Base-by-base conservation (phyloP, 371 early-diverging fungal genomes). In the Saksenaea vasiformis region DNA sequence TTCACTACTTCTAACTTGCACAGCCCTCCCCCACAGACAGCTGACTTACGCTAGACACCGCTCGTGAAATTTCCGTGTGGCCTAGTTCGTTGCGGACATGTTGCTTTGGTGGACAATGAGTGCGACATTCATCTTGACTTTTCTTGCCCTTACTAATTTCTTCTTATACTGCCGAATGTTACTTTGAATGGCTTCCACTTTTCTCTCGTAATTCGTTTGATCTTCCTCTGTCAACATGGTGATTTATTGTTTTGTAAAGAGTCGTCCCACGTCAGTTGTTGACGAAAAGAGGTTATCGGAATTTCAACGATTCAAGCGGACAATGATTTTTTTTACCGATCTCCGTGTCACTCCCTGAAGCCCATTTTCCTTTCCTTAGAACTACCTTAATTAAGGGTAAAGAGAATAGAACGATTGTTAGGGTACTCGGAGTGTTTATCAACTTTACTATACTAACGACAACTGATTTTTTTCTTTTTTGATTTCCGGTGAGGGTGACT, bases 171-270 rank as follows among this genome's bases (percentile, higher is more conserved):
- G 41, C 1, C 41, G 35, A 65, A 65, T 65, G 56, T 59, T 65
- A 31, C 24, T 55, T 27, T 65, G 65, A 43, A 60, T 65, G 55
- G 15, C 35, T 5, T 35, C 54, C 5, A 65, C 39, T 28, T 44
- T 36, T 15, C n/a, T 39, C 34, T 65, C 65, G 43, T 65, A 65
- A 47, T 22, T 47, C 10, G 59, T 60, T 39, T 65, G 60, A 56
- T 65, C 65, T 43, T 59, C 44, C 41, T 19, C 58, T 37, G 28
- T 47, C 22, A 47, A 5, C 51, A 47, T 47, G 51, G 10, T 22
- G 26, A 47, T n/a, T 19, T 57, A 35, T 57, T 37, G 27, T 56
- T 56, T 57, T 54, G 54, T 19, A 54, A 47, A n/a, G 22, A 22
- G 51, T 10, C 8, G n/a, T n/a, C 24, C 10, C 51, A 17, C n/a